Evolutionary conservation across 2,329 filamentous ascomycete genomes (phyloP).

Genomic region (Penicillium sp.): DNA sequence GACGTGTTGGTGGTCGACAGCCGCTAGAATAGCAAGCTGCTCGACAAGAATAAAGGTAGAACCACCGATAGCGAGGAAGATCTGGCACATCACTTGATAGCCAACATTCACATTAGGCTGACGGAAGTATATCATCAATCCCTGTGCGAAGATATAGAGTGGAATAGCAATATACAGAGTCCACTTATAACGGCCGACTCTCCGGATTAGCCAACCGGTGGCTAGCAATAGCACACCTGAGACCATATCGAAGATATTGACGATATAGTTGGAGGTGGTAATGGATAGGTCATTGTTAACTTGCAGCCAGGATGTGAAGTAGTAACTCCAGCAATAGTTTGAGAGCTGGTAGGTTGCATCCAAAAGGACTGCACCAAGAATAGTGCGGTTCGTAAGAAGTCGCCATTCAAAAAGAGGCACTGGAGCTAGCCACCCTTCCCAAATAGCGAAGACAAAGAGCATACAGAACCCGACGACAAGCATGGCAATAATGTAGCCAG

Average conservation of each 20-base stretch:
- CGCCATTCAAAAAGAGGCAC: conserved; percentile 55
- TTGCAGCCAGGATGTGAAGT: conserved; percentile 23
- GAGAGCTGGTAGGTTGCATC: conserved; percentile 29
- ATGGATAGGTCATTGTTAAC: conserved; percentile 33
- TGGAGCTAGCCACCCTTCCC: conserved; percentile 51
- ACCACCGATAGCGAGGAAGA: conserved; percentile 56
- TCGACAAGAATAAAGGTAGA: conserved; percentile 52
- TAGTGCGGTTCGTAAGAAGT: conserved; percentile 36
- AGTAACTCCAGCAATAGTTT: conserved; percentile 30
- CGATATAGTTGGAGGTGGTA: conserved; percentile 36
- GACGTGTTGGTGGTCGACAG: conserved; percentile 54
- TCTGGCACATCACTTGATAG: conserved; percentile 57
- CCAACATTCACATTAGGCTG: conserved; percentile 45
- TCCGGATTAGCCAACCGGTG: background rate
- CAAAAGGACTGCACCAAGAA: conserved; percentile 27
- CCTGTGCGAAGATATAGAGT: conserved; percentile 52
- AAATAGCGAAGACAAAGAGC: conserved; percentile 52
- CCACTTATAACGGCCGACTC: conserved; percentile 50
- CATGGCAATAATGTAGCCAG: conserved; percentile 48
- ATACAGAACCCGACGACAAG: conserved; percentile 52
- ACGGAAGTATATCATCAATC: conserved; percentile 59
- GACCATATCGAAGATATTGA: conserved; percentile 52
- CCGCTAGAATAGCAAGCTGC: conserved; percentile 56
- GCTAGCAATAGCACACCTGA: conserved; percentile 43
- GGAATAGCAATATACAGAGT: conserved; percentile 53